Evolutionary conservation across 257 asterid species (phyloP).

Genomic region (Petunia secreta): DNA sequence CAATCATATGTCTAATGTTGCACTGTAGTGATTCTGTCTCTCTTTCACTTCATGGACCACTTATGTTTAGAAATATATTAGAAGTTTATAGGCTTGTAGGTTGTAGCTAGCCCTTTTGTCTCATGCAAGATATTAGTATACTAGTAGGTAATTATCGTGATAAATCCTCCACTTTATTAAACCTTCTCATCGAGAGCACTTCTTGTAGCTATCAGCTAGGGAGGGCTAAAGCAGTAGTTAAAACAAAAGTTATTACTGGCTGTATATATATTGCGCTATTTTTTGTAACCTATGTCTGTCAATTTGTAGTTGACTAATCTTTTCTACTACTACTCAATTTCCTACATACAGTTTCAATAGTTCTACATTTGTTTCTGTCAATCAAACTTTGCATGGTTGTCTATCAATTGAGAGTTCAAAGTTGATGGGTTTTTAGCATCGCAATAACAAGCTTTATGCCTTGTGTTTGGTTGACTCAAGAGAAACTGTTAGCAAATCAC

Average conservation of each 20-base stretch:
- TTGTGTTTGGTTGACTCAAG: background rate
- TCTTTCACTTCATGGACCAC: conserved; percentile 43
- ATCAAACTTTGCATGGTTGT: conserved; percentile 15
- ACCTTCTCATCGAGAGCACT: too few relatives aligned
- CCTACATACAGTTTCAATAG: too few relatives aligned
- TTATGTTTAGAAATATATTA: conserved; percentile 22
- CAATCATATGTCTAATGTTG: background rate
- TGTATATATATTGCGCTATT: background rate
- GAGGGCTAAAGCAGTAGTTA: background rate
- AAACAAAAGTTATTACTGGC: background rate
- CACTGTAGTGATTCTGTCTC: conserved; percentile 29
- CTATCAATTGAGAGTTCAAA: background rate
- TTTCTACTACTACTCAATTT: background rate
- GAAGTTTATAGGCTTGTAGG: too few relatives aligned
- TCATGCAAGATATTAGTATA: too few relatives aligned
- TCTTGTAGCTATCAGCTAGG: background rate
- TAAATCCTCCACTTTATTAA: too few relatives aligned
- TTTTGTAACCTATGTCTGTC: background rate
- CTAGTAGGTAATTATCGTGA: background rate
- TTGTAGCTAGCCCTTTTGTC: background rate
- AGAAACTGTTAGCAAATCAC: background rate
- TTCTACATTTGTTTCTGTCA: background rate
- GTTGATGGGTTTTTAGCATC: background rate
- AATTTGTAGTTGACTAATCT: background rate
- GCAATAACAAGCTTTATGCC: background rate